Conservation (phyloP, 371 early-diverging fungal genomes). For the Mucor irregularis region DNA sequence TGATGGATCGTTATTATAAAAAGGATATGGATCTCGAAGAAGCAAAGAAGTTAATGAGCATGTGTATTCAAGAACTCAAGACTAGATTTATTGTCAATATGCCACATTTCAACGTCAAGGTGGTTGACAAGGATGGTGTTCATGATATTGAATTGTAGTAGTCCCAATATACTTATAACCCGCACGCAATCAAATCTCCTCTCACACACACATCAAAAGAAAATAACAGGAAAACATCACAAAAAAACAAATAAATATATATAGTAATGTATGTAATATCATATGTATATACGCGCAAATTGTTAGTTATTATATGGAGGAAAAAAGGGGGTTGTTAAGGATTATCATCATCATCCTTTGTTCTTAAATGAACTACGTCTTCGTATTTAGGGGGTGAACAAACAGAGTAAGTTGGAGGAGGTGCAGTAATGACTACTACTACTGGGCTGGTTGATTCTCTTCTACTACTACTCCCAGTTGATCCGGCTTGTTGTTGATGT, state of each 20-base stretch:
- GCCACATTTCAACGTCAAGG: conserved; percentile 80
- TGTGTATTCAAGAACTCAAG: conserved; percentile 87
- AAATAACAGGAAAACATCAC: not conserved
- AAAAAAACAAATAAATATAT: not conserved
- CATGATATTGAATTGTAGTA: conserved; percentile 54
- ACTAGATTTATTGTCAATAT: conserved; percentile 87
- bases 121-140: conserved; percentile 86
- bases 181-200: too few species aligned
- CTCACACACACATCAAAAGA: too few species aligned
- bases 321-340: not conserved
- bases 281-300: not conserved
- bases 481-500: too few species aligned
- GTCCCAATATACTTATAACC: too few species aligned
- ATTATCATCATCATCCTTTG: not conserved
- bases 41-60: conserved; percentile 75
- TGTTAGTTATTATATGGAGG: not conserved
- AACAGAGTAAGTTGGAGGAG: conserved; percentile 12
- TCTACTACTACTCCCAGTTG: too few species aligned
- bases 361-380: not conserved
- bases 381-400: conserved; percentile 16
- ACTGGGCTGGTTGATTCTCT: too few species aligned
- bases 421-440: not conserved
- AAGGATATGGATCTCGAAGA: conserved; percentile 84
- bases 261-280: not conserved
- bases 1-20: conserved; percentile 93